Conservation (phyloP, 345 rosid genomes). For the Eucalyptus tenuipes region DNA sequence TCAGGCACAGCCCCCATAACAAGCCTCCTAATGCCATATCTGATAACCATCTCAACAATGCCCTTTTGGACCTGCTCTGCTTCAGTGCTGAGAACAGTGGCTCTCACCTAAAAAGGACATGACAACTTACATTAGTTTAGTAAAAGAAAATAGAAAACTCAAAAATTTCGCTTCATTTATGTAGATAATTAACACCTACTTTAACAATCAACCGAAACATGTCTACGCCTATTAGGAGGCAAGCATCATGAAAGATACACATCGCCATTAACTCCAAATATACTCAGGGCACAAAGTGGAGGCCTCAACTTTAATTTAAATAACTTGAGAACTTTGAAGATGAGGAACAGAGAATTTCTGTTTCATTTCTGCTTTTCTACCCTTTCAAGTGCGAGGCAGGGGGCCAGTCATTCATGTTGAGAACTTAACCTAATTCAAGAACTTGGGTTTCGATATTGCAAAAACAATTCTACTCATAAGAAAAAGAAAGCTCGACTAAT, state of each 20-base stretch:
- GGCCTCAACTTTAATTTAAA: not conserved
- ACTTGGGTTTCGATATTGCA: not conserved
- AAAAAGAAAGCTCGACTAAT: not conserved
- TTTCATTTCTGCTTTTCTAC: not conserved
- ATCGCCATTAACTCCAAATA: not conserved
- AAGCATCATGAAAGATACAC: not conserved
- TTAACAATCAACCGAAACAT: not conserved
- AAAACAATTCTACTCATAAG: not conserved
- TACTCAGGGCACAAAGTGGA: not conserved
- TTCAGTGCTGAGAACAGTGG: conserved; percentile 22
- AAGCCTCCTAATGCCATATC: conserved; percentile 37
- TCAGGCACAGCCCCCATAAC: conserved; percentile 50
- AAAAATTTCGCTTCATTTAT: not conserved
- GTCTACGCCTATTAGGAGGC: not conserved
- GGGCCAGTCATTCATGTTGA: not conserved
- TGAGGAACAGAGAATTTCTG: not conserved
- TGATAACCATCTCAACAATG: conserved; percentile 33
- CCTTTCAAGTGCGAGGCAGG: not conserved
- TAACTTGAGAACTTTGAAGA: not conserved
- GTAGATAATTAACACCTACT: not conserved
- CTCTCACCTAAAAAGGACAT: conserved; percentile 32
- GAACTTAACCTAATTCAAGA: not conserved
- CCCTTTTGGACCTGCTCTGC: conserved; percentile 44
- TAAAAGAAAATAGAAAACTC: not conserved
- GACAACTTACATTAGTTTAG: not conserved